Base-by-base conservation (phyloP, 257 asterid genomes). In the Leptodermis oblonga region DNA sequence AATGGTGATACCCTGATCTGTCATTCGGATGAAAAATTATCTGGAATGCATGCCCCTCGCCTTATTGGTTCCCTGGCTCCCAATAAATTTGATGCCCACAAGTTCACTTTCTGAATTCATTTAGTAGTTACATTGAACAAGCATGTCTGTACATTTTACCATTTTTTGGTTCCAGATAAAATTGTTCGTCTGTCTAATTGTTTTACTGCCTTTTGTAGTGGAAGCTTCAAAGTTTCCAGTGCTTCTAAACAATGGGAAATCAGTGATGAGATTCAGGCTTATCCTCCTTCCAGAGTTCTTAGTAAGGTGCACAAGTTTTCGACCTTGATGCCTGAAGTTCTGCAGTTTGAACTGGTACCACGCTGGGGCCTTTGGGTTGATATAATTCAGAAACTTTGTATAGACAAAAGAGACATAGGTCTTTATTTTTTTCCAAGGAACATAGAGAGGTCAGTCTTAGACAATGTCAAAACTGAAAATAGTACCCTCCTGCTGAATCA, bases 401-500 rank as follows among this genome's bases (percentile, higher is more conserved):
- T 88, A 0, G 88, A 79, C 71, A 69, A 41, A 63, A 71, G 71
- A 23, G 90, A 86, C 46, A 77, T 92, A 55, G 96, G 82, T 1
- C 62, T 92, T 1, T 91, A 84, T 74, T 86, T 91, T 75, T 83
- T 87, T 51, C 93, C 97, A 0, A 52, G 82, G 59, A 77, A 59
- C 20, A 56, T 62, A 36, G 74, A 67, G 58, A 83, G 97, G 97
- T 88, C 63, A 39, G 76, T 42, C 36, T 26, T 15, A 17, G 2
- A 23, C 42, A 36, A 55, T 68, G 53, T 14, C n/a, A 17, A 33
- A 31, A 59, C 43, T 31, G 42, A 58, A 58, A 60, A 20, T 17
- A 7, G 43, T 41, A 10, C 46, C 12, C 2, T 30, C 20, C 52
- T 42, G 37, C 8, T 14, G 8, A 33, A 6, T 33, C 7, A 7